Conservation (phyloP, 2,329 filamentous ascomycete genomes). For the Coleophoma eucalyptorum region DNA sequence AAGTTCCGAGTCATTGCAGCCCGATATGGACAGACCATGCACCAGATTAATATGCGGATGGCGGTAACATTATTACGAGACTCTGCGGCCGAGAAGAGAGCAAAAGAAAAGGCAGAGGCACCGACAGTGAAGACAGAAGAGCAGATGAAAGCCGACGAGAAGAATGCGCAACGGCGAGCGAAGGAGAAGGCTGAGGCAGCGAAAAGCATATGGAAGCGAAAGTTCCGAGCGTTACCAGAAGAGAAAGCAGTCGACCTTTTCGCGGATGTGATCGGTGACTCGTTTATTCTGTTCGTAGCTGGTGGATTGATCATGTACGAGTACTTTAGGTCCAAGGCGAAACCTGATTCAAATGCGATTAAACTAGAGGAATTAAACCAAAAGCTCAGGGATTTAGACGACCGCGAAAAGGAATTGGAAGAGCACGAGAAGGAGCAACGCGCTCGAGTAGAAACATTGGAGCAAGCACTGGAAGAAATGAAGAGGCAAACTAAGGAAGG, state of each 20-base stretch:
- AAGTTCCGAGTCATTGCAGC: constrained; percentile 58
- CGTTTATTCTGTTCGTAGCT: constrained; percentile 59
- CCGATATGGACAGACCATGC: constrained; percentile 58
- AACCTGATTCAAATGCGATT: constrained; percentile 54
- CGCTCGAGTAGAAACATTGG: constrained; percentile 24
- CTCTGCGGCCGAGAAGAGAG: constrained; percentile 50
- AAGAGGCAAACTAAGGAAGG: constrained; percentile 4
- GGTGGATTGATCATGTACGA: constrained; percentile 56
- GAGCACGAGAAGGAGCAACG: constrained; percentile 35
- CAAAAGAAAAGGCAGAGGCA: constrained; percentile 58
- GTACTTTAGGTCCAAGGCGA: constrained; percentile 53
- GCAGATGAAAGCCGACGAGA: constrained; percentile 48
- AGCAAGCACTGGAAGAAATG: constrained; percentile 26
- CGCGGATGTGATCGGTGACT: constrained; percentile 61
- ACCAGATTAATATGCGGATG: constrained; percentile 64
- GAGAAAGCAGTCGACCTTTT: constrained; percentile 64
- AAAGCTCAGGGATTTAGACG: constrained; percentile 47
- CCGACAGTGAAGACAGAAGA: constrained; percentile 64
- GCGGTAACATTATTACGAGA: constrained; percentile 57
- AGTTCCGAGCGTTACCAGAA: constrained; percentile 60
- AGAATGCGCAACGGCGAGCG: constrained; percentile 20
- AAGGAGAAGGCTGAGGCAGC: constrained; percentile 30
- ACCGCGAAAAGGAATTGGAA: constrained; percentile 49
- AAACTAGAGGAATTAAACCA: constrained; percentile 49
- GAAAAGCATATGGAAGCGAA: constrained; percentile 57